These are phyloP conservation scores for Jaapia argillacea DNA, from an alignment of 768 basidiomycete species.

Conservation along the genomic window DNA sequence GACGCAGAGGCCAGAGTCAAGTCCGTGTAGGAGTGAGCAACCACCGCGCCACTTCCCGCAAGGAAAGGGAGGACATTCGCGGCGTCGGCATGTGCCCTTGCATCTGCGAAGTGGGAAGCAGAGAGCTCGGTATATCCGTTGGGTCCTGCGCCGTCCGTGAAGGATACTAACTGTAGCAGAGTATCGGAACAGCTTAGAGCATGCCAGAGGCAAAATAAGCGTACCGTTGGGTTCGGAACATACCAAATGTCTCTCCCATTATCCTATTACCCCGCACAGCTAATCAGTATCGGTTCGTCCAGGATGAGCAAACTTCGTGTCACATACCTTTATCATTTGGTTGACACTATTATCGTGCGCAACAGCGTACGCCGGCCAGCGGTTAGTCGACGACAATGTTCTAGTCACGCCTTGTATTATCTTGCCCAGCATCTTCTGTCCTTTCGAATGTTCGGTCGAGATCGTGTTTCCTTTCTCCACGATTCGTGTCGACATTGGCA, in stretches of 20 bases:
- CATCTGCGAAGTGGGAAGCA: slow-evolving; percentile 19
- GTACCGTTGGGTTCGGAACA: slow-evolving; percentile 31
- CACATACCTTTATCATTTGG: too few species aligned
- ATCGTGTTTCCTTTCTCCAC: slow-evolving; percentile 20
- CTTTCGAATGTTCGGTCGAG: slow-evolving; percentile 10
- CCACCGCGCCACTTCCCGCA: slow-evolving; percentile 23
- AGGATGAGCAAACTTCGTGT: too few species aligned
- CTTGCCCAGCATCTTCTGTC: slow-evolving; percentile 10
- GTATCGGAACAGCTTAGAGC: too few species aligned
- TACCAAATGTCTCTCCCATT: slow-evolving; percentile 29
- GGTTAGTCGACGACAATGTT: slow-evolving; percentile 21
- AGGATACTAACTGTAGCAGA: slow-evolving; percentile 24
- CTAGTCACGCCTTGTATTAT: slow-evolving; percentile 26
- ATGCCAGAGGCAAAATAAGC: slow-evolving; percentile 1
- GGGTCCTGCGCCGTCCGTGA: slow-evolving; percentile 25
- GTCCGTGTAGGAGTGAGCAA: slow-evolving; percentile 27
- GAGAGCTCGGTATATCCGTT: slow-evolving; percentile 29
- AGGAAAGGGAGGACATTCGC: slow-evolving; percentile 32
- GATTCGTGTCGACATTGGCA: slow-evolving; percentile 21
- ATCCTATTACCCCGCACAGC: slow-evolving; percentile 21
- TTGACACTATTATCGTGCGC: too few species aligned
- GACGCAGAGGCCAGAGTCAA: too few species aligned
- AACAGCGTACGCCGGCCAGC: too few species aligned
- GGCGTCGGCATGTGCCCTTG: slow-evolving; percentile 28
- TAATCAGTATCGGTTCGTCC: too few species aligned